Evolutionary conservation across 2,329 filamentous ascomycete species (phyloP), one percentile per base, ranked within the genome.

Genomic region (Scedosporium boydii): DNA sequence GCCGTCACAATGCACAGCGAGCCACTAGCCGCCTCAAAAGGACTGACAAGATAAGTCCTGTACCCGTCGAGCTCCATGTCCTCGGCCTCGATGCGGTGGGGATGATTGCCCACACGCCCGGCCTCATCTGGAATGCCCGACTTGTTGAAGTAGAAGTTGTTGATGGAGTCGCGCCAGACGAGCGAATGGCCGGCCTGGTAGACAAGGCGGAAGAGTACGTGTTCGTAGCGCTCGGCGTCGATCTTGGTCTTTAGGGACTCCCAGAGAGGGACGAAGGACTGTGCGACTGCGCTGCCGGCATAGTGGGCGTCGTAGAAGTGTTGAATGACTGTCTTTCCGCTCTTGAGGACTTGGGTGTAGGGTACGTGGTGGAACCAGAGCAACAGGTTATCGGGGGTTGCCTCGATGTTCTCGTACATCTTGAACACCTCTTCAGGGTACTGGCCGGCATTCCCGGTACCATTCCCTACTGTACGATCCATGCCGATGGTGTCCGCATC

Each of bases 341-440:
- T 84, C 9, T 85, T 77, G 1, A 90, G 78, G 6, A 70, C 72
- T 46, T 88, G 82, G 0, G 84, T 88, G 69, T 88, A 91, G 3
- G 81, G 80, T 0, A 90, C 85, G 68, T 91, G 88, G 70, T 90
- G 88, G 73, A 90, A 90, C 87, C 87, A 91, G 2, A 90, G 76
- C 2, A 90, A 72, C 1, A 90, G 75, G 23, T 90, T 77, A 29
- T 61, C 59, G 5, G 59, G 59, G n/a, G 59, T 61, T n/a, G 82
- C 86, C 14, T 81, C 78, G 18, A 85, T 75, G 53, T 80, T 73
- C 66, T 90, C 87, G 69, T 81, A 90, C 67, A 75, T 71, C 2
- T 75, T 70, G 0, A 83, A 82, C 0, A 90, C 71, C 64, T 87
- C 82, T 0, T 78, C 66, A 0, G 87, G 86, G 68, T 90, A 91